Conservation (phyloP, 1,139 yeast species). For the Hansenula sp. region DNA sequence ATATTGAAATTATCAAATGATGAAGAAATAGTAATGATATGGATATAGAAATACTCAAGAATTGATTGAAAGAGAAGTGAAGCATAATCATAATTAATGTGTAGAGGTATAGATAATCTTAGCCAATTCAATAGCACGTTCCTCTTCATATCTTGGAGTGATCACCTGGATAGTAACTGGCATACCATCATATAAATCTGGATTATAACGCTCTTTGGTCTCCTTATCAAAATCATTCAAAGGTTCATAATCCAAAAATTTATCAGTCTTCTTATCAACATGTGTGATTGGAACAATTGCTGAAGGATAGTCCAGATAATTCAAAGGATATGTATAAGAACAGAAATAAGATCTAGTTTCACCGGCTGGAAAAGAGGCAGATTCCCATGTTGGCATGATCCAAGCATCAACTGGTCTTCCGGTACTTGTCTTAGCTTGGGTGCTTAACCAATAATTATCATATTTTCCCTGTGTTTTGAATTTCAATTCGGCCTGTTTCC, state of each 20-base stretch:
- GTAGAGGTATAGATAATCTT: neutral
- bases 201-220: slow-evolving; percentile 42
- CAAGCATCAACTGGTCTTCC: slow-evolving; percentile 43
- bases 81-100: neutral
- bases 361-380: slow-evolving; percentile 37
- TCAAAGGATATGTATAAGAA: slow-evolving; percentile 52
- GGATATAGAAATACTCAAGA: no score
- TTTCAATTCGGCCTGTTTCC: slow-evolving; percentile 31
- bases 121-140: slow-evolving; percentile 38
- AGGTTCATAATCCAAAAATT: slow-evolving; percentile 27
- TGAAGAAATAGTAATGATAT: no score
- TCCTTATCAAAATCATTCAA: slow-evolving; percentile 34
- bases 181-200: slow-evolving; percentile 51
- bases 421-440: slow-evolving; percentile 33
- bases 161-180: slow-evolving; percentile 65
- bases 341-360: slow-evolving; percentile 8
- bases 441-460: slow-evolving; percentile 34
- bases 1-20: no score
- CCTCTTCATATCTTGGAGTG: slow-evolving; percentile 54
- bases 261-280: slow-evolving; percentile 43
- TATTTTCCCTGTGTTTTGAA: slow-evolving; percentile 30
- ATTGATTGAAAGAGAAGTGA: no score
- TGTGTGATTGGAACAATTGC: slow-evolving; percentile 57
- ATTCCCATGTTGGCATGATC: slow-evolving; percentile 42
- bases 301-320: slow-evolving; percentile 52